These are phyloP conservation scores for Cylindrotheca fusiformis DNA, from an alignment of 108 stramenopile genomes.

Conservation along the genomic window DNA sequence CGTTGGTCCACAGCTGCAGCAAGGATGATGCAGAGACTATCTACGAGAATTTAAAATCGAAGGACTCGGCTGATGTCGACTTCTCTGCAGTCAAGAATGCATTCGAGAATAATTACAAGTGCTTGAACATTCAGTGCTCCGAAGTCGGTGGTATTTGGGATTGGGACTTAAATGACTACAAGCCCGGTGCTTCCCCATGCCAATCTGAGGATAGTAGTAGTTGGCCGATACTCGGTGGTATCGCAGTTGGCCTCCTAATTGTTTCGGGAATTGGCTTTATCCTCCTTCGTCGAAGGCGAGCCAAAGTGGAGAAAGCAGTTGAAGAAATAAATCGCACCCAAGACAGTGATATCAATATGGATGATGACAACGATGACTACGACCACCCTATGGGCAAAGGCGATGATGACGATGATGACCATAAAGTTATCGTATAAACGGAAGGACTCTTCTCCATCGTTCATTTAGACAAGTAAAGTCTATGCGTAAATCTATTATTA, in stretches of 20 bases:
- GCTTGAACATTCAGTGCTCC: slow-evolving; percentile 55
- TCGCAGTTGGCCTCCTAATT: not conserved
- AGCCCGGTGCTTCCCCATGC: not conserved
- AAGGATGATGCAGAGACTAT: slow-evolving; percentile 53
- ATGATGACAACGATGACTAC: too few relatives aligned
- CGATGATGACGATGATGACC: too few relatives aligned
- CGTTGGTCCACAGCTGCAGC: slow-evolving; percentile 52
- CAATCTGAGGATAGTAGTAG: not conserved
- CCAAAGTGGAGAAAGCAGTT: not conserved
- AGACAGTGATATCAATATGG: not conserved
- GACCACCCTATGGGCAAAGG: too few relatives aligned
- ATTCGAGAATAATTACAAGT: slow-evolving; percentile 61
- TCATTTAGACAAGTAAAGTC: too few relatives aligned
- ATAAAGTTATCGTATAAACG: too few relatives aligned
- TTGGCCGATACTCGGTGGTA: not conserved
- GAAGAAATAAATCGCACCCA: not conserved
- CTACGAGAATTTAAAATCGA: slow-evolving; percentile 53
- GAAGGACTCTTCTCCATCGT: too few relatives aligned
- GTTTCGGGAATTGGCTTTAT: not conserved
- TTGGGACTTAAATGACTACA: slow-evolving; percentile 3
- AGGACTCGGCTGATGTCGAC: slow-evolving; percentile 33
- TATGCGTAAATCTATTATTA: too few relatives aligned
- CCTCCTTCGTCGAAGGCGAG: not conserved
- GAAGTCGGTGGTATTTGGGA: slow-evolving; percentile 65
- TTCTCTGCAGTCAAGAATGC: slow-evolving; percentile 55